phyloP scores from a whole-genome alignment of 2,329 filamentous ascomycete genomes.

The Aspergillus sergii region DNA sequence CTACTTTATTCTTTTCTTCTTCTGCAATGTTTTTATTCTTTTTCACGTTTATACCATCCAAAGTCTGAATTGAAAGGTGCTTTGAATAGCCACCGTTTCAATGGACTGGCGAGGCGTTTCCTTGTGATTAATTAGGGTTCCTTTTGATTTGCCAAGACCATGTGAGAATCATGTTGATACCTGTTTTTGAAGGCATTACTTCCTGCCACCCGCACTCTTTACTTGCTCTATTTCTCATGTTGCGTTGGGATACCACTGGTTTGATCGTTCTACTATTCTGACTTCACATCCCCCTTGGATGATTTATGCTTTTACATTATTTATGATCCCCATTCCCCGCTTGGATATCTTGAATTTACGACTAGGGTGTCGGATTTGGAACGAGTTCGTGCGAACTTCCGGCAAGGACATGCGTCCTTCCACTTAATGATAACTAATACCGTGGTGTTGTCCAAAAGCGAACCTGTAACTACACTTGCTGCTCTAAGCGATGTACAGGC shows the following conservation, averaged over 20 bases:
- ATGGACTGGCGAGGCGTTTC: conserved; percentile 15
- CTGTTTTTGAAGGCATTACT: conserved; percentile 9
- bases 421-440: conserved; percentile 22
- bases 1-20: conserved; percentile 13
- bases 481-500: background rate
- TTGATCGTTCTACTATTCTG: conserved; percentile 18
- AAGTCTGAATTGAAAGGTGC: background rate
- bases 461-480: background rate
- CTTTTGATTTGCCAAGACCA: conserved; percentile 10
- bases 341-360: conserved; percentile 7
- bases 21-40: background rate
- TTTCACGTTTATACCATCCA: conserved; percentile 8
- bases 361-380: background rate
- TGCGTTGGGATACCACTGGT: conserved; percentile 24
- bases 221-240: conserved; percentile 12
- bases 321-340: conserved; percentile 3
- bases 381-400: background rate
- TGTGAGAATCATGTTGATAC: conserved; percentile 17
- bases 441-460: conserved; percentile 5
- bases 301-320: conserved; percentile 6
- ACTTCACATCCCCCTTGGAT: conserved; percentile 19
- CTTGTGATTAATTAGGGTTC: conserved; percentile 8
- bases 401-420: conserved; percentile 13
- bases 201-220: conserved; percentile 8
- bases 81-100: background rate